Percentiles rank a stretch among this genome's conserved stretches.
Evolutionary conservation across 2,329 filamentous ascomycete species (phyloP).

Genomic region (Fusarium goolgardi): DNA sequence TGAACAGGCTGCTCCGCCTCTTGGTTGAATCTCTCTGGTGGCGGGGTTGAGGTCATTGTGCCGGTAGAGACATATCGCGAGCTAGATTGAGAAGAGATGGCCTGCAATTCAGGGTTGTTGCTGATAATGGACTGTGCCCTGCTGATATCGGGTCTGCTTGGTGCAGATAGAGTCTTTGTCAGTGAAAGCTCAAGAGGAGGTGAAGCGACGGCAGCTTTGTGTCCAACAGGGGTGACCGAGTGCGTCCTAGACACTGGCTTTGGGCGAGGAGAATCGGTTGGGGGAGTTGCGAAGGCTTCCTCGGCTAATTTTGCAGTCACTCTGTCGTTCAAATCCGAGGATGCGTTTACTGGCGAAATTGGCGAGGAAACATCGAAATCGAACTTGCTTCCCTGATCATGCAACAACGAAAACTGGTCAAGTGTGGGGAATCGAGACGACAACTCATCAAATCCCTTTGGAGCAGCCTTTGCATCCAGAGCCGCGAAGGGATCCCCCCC

Average conservation of each 20-base stretch:
- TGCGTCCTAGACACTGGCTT: slow-evolving; percentile 47
- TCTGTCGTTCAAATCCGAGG: slow-evolving; percentile 65
- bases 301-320: slow-evolving; percentile 84
- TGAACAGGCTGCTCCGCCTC: slow-evolving; percentile 32
- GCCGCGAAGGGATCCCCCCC: slow-evolving; percentile 89
- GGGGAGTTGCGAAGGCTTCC: slow-evolving; percentile 76
- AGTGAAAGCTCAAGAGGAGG: slow-evolving; percentile 47
- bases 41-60: slow-evolving; percentile 79
- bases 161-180: slow-evolving; percentile 56
- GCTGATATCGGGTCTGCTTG: slow-evolving; percentile 63
- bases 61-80: slow-evolving; percentile 68
- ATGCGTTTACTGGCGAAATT: slow-evolving; percentile 61
- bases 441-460: slow-evolving; percentile 77
- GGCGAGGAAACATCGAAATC: slow-evolving; percentile 76
- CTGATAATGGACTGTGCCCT: slow-evolving; percentile 73
- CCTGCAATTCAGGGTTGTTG: slow-evolving; percentile 70
- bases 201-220: slow-evolving; percentile 40
- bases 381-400: slow-evolving; percentile 86
- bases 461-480: slow-evolving; percentile 72
- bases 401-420: slow-evolving; percentile 90
- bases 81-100: slow-evolving; percentile 61
- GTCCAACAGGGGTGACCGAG: slow-evolving; percentile 47
- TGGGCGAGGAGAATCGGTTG: slow-evolving; percentile 33
- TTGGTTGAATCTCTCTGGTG: slow-evolving; percentile 56
- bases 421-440: slow-evolving; percentile 88